A percentile compares a stretch with the other conserved stretches of the same genome.
Evolutionary conservation across 75 land plant genomes (phyloP).

Genomic region (Selaginella moellendorffii): DNA sequence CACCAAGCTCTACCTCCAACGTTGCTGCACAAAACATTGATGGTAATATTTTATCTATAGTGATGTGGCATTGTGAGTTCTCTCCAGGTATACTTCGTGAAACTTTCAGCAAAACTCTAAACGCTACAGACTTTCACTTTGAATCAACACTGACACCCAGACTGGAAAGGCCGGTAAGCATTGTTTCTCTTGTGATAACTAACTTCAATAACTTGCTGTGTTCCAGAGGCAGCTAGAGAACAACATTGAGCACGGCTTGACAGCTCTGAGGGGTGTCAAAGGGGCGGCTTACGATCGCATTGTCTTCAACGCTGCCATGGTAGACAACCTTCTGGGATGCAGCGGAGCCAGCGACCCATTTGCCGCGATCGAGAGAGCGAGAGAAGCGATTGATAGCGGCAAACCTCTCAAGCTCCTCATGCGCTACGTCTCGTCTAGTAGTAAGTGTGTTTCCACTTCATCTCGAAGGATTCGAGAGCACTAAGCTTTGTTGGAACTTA

Average conservation of each 20-base stretch:
- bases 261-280: conserved; percentile 69
- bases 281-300: conserved; percentile 95
- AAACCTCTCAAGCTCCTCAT: conserved; percentile 56
- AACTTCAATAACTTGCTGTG: background rate
- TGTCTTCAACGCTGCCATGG: conserved; percentile 85
- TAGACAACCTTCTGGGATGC: conserved; percentile 85
- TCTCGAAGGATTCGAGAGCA: no score
- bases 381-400: conserved; percentile 95
- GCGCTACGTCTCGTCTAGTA: no score
- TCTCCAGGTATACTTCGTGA: conserved; percentile 71
- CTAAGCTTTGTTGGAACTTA: no score
- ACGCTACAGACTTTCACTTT: conserved; percentile 84
- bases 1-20: conserved; percentile 13
- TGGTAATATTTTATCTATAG: conserved; percentile 25
- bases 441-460: no score
- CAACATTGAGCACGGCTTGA: conserved; percentile 74
- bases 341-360: conserved; percentile 54
- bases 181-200: background rate
- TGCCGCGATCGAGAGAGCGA: conserved; percentile 62
- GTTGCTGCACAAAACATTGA: conserved; percentile 26
- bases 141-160: conserved; percentile 80
- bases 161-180: conserved; percentile 68
- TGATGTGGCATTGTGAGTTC: background rate
- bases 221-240: conserved; percentile 38
- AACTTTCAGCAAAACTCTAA: conserved; percentile 47